Evolutionary conservation across 169 alveolate genomes (phyloP), one percentile per base, ranked within the genome.

Genomic region (Eimeria falciformis): DNA sequence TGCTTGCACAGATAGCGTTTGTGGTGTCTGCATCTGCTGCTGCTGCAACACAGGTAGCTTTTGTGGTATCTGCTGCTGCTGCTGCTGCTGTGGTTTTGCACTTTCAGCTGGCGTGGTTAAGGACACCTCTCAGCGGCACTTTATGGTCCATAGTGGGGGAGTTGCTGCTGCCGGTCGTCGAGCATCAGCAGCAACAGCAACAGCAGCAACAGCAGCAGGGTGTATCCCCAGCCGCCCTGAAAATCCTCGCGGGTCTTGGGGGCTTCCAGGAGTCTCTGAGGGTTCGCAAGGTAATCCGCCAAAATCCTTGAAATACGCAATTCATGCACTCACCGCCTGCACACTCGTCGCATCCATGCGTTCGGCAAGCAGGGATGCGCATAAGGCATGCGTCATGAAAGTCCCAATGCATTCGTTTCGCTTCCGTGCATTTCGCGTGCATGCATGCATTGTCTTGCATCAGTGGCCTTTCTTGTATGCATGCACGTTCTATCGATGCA

Each of bases 201-300:
- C 83, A 71, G 55, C 83, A 71, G 83, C 56, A 71, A 56, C 73
- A 62, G 73, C 73, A 62, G 2, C 29, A n/a, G n/a, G n/a, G 83
- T 27, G 62, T 71, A 3, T 71, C 83, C 11, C 83, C 83, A 43
- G 53, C 83, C 14, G 83, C 83, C 6, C 55, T 71, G 83, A 71
- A 25, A 37, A 56, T 56, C 33, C 53, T 71, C 33, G 83, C 83
- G 0, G 43, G 33, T 45, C 83, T 71, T 33, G 83, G 83, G 53
- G 83, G 83, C 83, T 71, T 71, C 55, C 83, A 71, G 5, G 83
- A 71, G 83, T 40, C 46, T 27, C 53, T 71, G 53, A 71, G 83
- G 29, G 83, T 71, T 21, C 83, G n/a, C 83, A 71, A 71, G 83
- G 83, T 71, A 11, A 45, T 50, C 62, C 7, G 62, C 62, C 7